Base-by-base conservation (phyloP, 257 asterid species). In the Perilla frutescens region DNA sequence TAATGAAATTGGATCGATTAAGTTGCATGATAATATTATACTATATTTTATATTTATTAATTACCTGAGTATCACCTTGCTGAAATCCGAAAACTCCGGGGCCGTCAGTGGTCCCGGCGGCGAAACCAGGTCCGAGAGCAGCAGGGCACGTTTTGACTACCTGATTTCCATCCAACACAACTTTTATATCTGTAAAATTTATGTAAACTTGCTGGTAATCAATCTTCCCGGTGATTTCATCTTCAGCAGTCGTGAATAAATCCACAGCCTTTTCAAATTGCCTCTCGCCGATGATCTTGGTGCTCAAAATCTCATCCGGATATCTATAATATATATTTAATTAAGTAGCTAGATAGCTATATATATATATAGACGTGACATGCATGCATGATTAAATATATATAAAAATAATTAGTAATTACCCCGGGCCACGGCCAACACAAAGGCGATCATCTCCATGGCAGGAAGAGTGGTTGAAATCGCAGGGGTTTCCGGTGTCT, bases 81-180 rank as follows among this genome's bases (percentile, higher is more conserved):
- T 82, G 85, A 34, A 88, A 88, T 50, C 87, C 89, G 6, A 83
- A 84, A 62, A 47, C 84, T n/a, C 92, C 95, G 7, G 92, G 95
- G 4, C 92, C 95, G 45, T 86, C 90, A 4, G 92, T 88, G n/a
- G 95, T 88, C 62, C 95, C 92, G 2, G 92, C 92, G 1, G 92
- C 92, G 64, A 86, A 88, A 13, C 89, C 95, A 1, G 83, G 85
- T 32, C 91, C 92, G 8, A 88, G 81, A 0, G 95, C 92, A 8
- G 90, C 95, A 6, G 90, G 92, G 74, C 95, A 88, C 36, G 92
- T 88, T 60, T 78, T 75, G 44, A 85, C 95, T 3, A 81, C 80
- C 64, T 57, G 61, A n/a, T 85, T 81, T 14, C 83, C 85, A 8
- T 66, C 85, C 34, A 84, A 45, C 14, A 76, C 77, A 29, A 88